Evolutionary conservation across 2,329 filamentous ascomycete genomes (phyloP).

Genomic region (Fusarium mundagurra): DNA sequence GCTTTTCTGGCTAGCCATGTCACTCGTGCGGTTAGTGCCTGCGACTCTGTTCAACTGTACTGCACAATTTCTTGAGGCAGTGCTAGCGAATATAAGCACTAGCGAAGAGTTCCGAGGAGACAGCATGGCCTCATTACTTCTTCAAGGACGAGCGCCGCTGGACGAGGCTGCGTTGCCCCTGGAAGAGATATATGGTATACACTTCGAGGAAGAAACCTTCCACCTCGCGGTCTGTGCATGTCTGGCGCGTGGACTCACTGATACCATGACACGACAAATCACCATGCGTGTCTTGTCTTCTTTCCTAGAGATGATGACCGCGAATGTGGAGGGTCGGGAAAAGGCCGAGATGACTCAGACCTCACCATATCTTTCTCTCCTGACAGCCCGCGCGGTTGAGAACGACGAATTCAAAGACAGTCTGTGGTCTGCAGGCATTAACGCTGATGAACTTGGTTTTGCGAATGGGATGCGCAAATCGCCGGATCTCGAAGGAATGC

Average conservation of each 20-base stretch:
- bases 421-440: slow-evolving; percentile 68
- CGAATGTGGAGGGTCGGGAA: slow-evolving; percentile 27
- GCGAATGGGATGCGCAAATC: slow-evolving; percentile 39
- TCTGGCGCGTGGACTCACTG: slow-evolving; percentile 70
- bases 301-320: slow-evolving; percentile 59
- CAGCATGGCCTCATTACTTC: slow-evolving; percentile 66
- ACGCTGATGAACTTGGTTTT: slow-evolving; percentile 49
- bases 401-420: slow-evolving; percentile 70
- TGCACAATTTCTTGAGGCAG: slow-evolving; percentile 71
- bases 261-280: slow-evolving; percentile 67
- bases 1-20: slow-evolving; percentile 76
- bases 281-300: slow-evolving; percentile 70
- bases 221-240: slow-evolving; percentile 74
- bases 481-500: slow-evolving; percentile 55
- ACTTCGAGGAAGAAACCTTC: slow-evolving; percentile 71
- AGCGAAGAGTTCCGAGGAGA: slow-evolving; percentile 68
- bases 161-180: slow-evolving; percentile 70
- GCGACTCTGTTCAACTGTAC: slow-evolving; percentile 72
- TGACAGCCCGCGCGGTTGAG: slow-evolving; percentile 65
- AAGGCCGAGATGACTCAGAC: slow-evolving; percentile 36
- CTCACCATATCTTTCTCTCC: slow-evolving; percentile 69
- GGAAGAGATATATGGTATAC: slow-evolving; percentile 73
- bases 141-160: slow-evolving; percentile 68
- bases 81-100: slow-evolving; percentile 71
- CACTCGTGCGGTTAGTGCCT: slow-evolving; percentile 71